Percentiles rank a stretch among this genome's conserved stretches.
Conservation (phyloP, 352 stramenopile genomes). For the Phytophthora pisi region DNA sequence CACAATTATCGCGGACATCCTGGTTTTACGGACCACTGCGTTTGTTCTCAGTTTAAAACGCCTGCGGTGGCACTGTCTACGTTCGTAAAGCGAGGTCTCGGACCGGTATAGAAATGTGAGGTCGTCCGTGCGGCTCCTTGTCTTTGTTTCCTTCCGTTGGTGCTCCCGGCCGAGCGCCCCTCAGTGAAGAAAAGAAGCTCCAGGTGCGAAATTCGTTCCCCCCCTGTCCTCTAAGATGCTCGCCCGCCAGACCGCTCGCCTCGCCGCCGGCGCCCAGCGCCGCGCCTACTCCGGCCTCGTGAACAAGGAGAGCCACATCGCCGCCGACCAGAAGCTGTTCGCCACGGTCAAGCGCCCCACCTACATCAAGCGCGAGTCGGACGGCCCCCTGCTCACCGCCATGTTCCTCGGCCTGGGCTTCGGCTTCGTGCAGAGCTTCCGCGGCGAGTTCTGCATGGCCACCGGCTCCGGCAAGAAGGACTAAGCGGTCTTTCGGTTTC, state of each 20-base stretch:
- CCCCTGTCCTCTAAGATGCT: constrained; percentile 44
- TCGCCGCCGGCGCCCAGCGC: constrained; percentile 38
- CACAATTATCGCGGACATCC: neutral
- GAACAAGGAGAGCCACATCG: constrained; percentile 72
- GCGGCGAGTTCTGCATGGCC: constrained; percentile 76
- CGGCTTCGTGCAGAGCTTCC: constrained; percentile 63
- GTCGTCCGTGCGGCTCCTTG: constrained; percentile 8
- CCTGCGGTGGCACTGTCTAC: neutral
- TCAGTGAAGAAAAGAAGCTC: constrained; percentile 39
- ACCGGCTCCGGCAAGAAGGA: constrained; percentile 74
- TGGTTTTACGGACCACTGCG: neutral
- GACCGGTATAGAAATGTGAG: constrained; percentile 7
- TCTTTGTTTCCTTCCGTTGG: constrained; percentile 28
- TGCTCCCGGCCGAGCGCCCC: neutral
- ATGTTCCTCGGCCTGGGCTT: constrained; percentile 56
- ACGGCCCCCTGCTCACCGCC: constrained; percentile 44
- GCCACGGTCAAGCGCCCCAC: constrained; percentile 58
- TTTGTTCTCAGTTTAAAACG: neutral
- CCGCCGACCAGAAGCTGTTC: constrained; percentile 74
- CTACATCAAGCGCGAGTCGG: constrained; percentile 69
- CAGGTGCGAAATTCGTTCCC: constrained; percentile 24
- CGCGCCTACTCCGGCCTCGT: constrained; percentile 64
- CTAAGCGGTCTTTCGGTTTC: constrained; percentile 33
- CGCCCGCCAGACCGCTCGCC: constrained; percentile 55
- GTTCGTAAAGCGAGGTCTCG: neutral